Evolutionary conservation across 805 yeast species (phyloP).

Genomic region (Pichia occidentalis): DNA sequence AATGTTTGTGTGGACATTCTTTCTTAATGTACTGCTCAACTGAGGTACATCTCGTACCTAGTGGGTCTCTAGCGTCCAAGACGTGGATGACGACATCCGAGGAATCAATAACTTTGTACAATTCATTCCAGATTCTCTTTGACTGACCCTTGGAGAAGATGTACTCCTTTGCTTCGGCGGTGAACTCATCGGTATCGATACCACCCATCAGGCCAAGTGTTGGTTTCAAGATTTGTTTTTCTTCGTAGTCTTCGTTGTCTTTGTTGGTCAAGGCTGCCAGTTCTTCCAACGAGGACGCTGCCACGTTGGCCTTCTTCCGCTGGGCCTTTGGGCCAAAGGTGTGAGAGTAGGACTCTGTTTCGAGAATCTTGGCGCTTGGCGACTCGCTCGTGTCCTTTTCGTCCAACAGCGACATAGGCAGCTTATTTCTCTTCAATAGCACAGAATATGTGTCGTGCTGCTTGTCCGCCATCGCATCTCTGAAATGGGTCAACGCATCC

Average conservation of each 20-base stretch:
- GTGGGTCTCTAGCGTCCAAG: constrained; percentile 93
- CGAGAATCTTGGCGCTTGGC: constrained; percentile 74
- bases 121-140: constrained; percentile 96
- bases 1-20: constrained; percentile 95
- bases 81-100: constrained; percentile 97
- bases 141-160: constrained; percentile 97
- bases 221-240: constrained; percentile 66
- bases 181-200: constrained; percentile 67
- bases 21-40: constrained; percentile 89
- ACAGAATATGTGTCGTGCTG: constrained; percentile 80
- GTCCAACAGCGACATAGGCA: constrained; percentile 92
- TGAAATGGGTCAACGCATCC: constrained; percentile 88
- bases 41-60: constrained; percentile 90
- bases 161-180: constrained; percentile 89
- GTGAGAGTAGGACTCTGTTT: constrained; percentile 74
- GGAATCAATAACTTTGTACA: constrained; percentile 94
- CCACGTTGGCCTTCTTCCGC: constrained; percentile 78
- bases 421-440: constrained; percentile 76
- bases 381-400: constrained; percentile 74
- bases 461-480: constrained; percentile 88
- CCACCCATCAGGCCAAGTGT: constrained; percentile 80
- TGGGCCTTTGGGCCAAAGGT: constrained; percentile 95
- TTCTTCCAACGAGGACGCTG: constrained; percentile 75
- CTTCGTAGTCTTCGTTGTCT: constrained; percentile 58
- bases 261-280: constrained; percentile 52